Evolutionary conservation across 1,139 yeast genomes (phyloP).

Genomic region (Zygosaccharomyces sapae): DNA sequence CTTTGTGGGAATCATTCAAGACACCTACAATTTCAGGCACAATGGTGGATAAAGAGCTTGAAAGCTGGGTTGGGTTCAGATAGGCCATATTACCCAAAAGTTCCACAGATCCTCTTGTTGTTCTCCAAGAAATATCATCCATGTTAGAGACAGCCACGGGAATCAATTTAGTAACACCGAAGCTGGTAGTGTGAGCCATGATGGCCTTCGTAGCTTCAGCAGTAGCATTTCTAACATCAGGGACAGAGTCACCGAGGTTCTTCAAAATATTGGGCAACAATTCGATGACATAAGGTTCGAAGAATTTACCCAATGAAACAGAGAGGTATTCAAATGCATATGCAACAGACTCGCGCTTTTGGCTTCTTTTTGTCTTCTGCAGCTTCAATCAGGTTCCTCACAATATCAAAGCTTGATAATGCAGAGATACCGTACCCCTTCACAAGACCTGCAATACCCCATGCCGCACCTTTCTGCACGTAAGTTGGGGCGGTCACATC

Average conservation of each 20-base stretch:
- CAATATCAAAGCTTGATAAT: slow-evolving; percentile 68
- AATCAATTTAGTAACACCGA: slow-evolving; percentile 84
- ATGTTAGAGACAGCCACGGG: slow-evolving; percentile 85
- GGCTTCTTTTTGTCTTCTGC: slow-evolving; percentile 81
- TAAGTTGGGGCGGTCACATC: slow-evolving; percentile 46
- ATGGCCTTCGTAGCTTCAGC: slow-evolving; percentile 80
- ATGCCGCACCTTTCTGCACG: slow-evolving; percentile 87
- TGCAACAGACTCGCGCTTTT: slow-evolving; percentile 82
- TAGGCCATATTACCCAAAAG: slow-evolving; percentile 96
- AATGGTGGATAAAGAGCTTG: slow-evolving; percentile 81
- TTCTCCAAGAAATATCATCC: slow-evolving; percentile 92
- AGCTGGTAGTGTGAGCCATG: slow-evolving; percentile 89
- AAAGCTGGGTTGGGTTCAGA: slow-evolving; percentile 88
- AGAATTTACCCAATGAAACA: slow-evolving; percentile 62
- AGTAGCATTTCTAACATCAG: slow-evolving; percentile 88
- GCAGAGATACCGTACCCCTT: slow-evolving; percentile 85
- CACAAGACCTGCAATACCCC: slow-evolving; percentile 89
- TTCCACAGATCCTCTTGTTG: slow-evolving; percentile 95
- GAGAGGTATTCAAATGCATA: slow-evolving; percentile 84
- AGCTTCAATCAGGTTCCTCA: slow-evolving; percentile 75
- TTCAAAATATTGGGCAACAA: slow-evolving; percentile 75
- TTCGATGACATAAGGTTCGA: slow-evolving; percentile 93
- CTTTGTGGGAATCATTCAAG: slow-evolving; percentile 90
- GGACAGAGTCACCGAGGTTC: slow-evolving; percentile 76
- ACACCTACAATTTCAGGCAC: slow-evolving; percentile 97